Evolutionary conservation across 768 basidiomycete genomes (phyloP), one percentile per base, ranked within the genome.

Genomic region (Neoboletus brunneissimus): DNA sequence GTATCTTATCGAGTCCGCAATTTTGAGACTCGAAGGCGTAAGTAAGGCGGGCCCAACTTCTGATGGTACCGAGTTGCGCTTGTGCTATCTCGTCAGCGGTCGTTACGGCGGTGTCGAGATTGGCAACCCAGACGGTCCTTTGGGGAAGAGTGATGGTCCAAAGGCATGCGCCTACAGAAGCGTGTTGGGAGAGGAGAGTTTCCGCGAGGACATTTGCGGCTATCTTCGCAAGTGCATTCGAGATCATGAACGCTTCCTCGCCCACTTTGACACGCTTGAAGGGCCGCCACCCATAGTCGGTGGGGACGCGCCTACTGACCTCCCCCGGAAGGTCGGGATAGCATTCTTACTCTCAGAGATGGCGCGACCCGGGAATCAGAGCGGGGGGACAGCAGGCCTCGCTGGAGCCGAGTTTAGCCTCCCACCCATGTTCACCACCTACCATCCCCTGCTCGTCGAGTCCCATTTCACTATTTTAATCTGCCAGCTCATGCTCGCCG

Each of bases 371-470:
- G 86, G 86, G 32, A 77, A 72, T 57, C 82, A 82, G 51, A 64
- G 65, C 63, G 47, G 66, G 4, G 66, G 70, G 5, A 65, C 74
- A 16, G 57, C 72, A 27, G 58, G 68, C 23, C 64, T 79, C 46
- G 65, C 80, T 15, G 77, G 83, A 40, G 62, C 76, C 3, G 72
- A 71, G 22, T 54, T 58, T 6, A 40, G 53, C 29, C 51, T 66
- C 22, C 83, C 86, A 1, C 71, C 82, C n/a, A 79, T 82, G 65
- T 89, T 90, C 75, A 91, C 93, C 49, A 92, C 93, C 0, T 95
- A 94, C 65, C 93, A 95, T 62, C 93, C 93, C 15, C 80, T 95
- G 51, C 82, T 94, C 48, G 87, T 94, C 55, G 93, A 95, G 67
- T 86, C 91, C 5, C 87, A 90, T 66, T 95, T 88, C 75, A 88